Conservation (phyloP, 257 asterid genomes). For the Solanum okadae region DNA sequence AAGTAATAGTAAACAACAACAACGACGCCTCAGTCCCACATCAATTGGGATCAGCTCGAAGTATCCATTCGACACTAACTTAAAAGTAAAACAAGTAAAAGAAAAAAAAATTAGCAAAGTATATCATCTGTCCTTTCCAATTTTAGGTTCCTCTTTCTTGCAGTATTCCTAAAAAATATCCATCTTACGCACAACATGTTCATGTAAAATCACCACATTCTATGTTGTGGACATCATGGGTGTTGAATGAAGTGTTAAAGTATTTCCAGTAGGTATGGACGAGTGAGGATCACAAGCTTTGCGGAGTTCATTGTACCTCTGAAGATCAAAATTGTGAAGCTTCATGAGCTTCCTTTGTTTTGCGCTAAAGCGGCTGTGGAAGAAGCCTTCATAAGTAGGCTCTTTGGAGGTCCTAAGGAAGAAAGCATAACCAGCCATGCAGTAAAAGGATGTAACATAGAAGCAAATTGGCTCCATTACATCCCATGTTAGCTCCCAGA, state of each 20-base stretch:
- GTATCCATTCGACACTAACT: neutral
- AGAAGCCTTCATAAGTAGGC: conserved; percentile 81
- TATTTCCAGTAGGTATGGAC: neutral
- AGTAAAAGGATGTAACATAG: conserved; percentile 59
- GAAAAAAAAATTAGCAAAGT: neutral
- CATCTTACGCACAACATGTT: neutral
- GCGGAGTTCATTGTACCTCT: conserved; percentile 49
- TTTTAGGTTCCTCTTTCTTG: neutral
- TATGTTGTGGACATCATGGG: neutral
- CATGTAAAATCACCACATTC: neutral
- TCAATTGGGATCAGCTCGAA: neutral
- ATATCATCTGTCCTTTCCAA: neutral
- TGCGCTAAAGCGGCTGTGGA: conserved; percentile 49
- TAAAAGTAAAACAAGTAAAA: neutral
- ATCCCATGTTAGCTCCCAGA: conserved; percentile 95
- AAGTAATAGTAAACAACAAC: neutral
- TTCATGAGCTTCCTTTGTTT: conserved; percentile 55
- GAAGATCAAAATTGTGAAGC: conserved; percentile 41
- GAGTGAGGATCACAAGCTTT: conserved; percentile 27
- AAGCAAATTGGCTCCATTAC: conserved; percentile 97
- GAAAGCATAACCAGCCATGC: conserved; percentile 76
- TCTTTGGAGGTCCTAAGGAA: conserved; percentile 66
- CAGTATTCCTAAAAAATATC: neutral
- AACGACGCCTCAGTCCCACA: neutral
- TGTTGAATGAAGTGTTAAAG: neutral